Evolutionary conservation across 495 filamentous ascomycete species (phyloP).

Genomic region (Xylaria grammica): DNA sequence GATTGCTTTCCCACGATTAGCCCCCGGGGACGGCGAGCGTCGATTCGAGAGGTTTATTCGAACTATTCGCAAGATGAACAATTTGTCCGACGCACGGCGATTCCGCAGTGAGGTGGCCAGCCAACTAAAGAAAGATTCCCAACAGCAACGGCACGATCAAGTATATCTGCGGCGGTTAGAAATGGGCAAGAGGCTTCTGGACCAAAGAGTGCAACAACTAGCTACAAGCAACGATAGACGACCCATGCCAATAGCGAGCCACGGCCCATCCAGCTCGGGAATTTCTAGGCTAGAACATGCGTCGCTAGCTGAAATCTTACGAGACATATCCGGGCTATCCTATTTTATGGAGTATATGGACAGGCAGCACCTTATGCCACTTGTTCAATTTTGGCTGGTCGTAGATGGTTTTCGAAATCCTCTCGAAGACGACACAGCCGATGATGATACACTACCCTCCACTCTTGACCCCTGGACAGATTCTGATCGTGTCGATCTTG

Average conservation of each 20-base stretch:
- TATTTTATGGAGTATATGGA: constrained; percentile 99
- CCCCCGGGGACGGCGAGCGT: constrained; percentile 76
- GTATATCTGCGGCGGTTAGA: constrained; percentile 87
- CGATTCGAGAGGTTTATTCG: constrained; percentile 94
- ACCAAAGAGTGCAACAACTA: constrained; percentile 85
- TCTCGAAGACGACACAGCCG: constrained; percentile 81
- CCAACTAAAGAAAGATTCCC: constrained; percentile 84
- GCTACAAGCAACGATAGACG: constrained; percentile 66
- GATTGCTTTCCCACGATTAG: constrained; percentile 67
- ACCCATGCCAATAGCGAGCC: constrained; percentile 39
- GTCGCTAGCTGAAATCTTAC: constrained; percentile 79
- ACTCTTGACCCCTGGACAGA: constrained; percentile 76
- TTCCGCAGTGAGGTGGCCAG: constrained; percentile 92
- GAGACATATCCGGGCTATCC: constrained; percentile 85
- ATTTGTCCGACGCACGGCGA: constrained; percentile 90
- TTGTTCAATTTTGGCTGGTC: constrained; percentile 98
- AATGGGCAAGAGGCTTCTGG: constrained; percentile 86
- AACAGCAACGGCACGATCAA: constrained; percentile 77
- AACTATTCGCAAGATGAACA: constrained; percentile 84
- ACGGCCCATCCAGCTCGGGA: constrained; percentile 40
- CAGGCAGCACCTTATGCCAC: constrained; percentile 78
- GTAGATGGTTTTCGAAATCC: constrained; percentile 98
- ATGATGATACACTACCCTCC: constrained; percentile 66
- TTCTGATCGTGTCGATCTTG: constrained; percentile 83
- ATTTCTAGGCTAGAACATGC: constrained; percentile 69